Base-by-base conservation (phyloP, 345 rosid species). In the Geranium rotundifolium region DNA sequence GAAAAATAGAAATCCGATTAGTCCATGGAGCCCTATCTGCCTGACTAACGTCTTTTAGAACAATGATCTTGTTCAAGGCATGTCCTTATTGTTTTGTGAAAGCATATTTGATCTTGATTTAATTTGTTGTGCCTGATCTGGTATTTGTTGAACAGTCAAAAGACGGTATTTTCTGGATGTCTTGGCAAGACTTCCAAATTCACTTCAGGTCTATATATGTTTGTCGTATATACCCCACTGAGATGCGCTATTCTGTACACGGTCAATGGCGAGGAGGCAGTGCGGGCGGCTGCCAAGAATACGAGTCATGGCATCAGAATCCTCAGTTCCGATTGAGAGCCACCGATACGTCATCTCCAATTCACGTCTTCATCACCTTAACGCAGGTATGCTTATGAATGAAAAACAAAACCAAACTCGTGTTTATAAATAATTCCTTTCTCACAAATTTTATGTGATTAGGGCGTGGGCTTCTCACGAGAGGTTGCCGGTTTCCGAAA, bases 91-190 rank as follows among this genome's bases (percentile, higher is more conserved):
- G 29, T 20, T 23, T 30, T 7, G 20, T 55, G 20, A 18, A 34
- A 18, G 19, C 57, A 55, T 55, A 13, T 14, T 9, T 46, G 52
- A 46, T 46, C 52, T 9, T 9, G 3, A 2, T 46, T 46, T 9
- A 46, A 9, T 12, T 7, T 46, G 16, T 14, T 46, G 52, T 46
- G 46, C 46, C 52, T 73, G n/a, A 62, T 69, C 65, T 39, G 70
- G 58, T 18, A 68, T 54, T 46, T 67, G 15, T 80, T 73, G 61
- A 75, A 79, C 96, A 95, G 99, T 85, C 99, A 61, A 90, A 82
- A 67, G 96, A 95, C 69, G 99, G 99, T 63, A 95, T 95, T 74
- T 95, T 95, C 80, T 95, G 99, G 99, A 95, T 95, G 99, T 90
- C 93, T 37, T 95, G 99, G 99, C 97, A 95, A 90, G 99, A 95